Evolutionary conservation across 1,284 basidiomycete species (phyloP).

Genomic region (Ceratobasidium sp.): DNA sequence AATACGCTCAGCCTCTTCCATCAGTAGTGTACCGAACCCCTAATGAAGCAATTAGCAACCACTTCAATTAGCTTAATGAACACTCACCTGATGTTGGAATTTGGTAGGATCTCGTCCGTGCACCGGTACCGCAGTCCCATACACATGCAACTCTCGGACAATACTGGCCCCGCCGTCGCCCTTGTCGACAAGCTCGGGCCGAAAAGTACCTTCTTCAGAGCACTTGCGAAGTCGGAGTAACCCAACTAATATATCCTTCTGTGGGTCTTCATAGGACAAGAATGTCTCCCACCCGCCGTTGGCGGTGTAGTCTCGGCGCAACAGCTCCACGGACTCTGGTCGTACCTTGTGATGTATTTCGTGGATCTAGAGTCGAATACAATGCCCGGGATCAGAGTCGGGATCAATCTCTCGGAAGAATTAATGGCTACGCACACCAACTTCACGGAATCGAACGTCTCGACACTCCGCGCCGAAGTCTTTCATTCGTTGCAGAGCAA

Average conservation of each 20-base stretch:
- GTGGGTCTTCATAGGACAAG: constrained; percentile 98
- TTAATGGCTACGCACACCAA: constrained; percentile 74
- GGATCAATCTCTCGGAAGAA: background rate
- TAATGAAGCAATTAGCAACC: constrained; percentile 51
- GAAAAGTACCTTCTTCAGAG: constrained; percentile 94
- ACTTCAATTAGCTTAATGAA: background rate
- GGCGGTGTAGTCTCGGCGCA: constrained; percentile 94
- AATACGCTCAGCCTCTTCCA: constrained; percentile 99
- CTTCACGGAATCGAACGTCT: constrained; percentile 97
- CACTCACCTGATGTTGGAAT: constrained; percentile 88
- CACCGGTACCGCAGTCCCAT: constrained; percentile 97
- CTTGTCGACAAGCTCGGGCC: constrained; percentile 88
- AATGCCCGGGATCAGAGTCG: background rate
- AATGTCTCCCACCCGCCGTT: constrained; percentile 99
- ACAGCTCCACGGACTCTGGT: constrained; percentile 96
- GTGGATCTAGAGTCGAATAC: constrained; percentile 71
- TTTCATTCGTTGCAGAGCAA: constrained; percentile 97
- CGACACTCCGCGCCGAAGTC: constrained; percentile 98
- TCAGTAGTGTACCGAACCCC: constrained; percentile 96
- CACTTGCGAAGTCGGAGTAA: constrained; percentile 93
- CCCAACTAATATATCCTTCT: constrained; percentile 95
- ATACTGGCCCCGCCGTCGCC: constrained; percentile 88
- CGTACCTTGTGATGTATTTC: constrained; percentile 99
- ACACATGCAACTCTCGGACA: constrained; percentile 97
- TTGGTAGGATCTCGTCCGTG: constrained; percentile 98